Conservation (phyloP, 495 filamentous ascomycete species). For the Penicillium canescens region DNA sequence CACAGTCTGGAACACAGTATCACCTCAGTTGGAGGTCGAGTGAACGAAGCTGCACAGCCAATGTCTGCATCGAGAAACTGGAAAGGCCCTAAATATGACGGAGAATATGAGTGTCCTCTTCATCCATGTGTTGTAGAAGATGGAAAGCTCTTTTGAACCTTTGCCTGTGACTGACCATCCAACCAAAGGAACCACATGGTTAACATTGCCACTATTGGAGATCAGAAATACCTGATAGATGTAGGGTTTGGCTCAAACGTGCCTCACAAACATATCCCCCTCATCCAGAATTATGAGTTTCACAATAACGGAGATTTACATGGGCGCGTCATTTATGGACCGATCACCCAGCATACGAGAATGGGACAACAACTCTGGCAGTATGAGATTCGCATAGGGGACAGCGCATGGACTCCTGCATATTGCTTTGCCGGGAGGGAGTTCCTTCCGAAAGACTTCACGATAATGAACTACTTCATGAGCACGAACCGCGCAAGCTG, state of each 20-base stretch:
- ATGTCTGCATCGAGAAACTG: conserved; percentile 15
- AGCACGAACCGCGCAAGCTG: conserved; percentile 37
- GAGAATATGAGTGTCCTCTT: conserved; percentile 8
- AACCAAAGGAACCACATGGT: conserved; percentile 56
- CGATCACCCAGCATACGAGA: conserved; percentile 8
- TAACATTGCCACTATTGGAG: conserved; percentile 58
- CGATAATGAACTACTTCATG: conserved; percentile 57
- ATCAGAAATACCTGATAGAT: conserved; percentile 56
- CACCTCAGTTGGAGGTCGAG: no score
- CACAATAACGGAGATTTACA: conserved; percentile 41
- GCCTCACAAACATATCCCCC: conserved; percentile 47
- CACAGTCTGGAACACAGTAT: conserved; percentile 57
- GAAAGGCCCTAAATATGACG: conserved; percentile 18
- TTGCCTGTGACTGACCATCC: background rate
- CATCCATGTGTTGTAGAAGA: background rate
- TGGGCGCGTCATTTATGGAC: conserved; percentile 40
- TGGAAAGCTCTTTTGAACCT: background rate
- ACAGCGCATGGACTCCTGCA: conserved; percentile 46
- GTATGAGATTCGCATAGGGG: conserved; percentile 47
- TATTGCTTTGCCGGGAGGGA: conserved; percentile 60
- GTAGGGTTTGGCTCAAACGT: conserved; percentile 66
- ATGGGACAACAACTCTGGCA: conserved; percentile 48
- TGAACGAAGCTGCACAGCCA: conserved; percentile 6
- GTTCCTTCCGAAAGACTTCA: conserved; percentile 54
- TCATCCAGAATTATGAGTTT: conserved; percentile 37